These are phyloP conservation scores for Magnusiomyces suaveolens DNA, from an alignment of 1,139 yeast species.

Conservation along the genomic window DNA sequence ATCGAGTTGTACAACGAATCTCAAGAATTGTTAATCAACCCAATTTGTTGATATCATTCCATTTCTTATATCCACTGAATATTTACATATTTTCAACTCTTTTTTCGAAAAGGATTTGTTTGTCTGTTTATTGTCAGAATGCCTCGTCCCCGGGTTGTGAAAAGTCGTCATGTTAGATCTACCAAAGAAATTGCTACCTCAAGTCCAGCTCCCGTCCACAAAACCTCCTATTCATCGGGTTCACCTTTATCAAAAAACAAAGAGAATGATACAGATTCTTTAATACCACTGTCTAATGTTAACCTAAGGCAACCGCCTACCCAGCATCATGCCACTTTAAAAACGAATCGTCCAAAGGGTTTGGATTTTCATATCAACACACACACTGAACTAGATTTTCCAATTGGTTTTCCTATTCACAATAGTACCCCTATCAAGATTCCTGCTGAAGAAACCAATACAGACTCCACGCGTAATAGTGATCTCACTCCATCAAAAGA, in stretches of 20 bases:
- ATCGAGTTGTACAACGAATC: too few relatives aligned
- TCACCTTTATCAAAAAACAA: not conserved
- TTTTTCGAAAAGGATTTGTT: too few relatives aligned
- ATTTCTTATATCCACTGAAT: too few relatives aligned
- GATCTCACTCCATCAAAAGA: not conserved
- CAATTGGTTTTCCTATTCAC: not conserved
- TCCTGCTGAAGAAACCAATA: not conserved
- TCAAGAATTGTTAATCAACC: too few relatives aligned
- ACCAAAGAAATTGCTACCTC: not conserved
- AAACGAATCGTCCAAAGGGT: not conserved
- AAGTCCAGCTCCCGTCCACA: not conserved
- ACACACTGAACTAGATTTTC: not conserved
- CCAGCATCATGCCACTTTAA: not conserved
- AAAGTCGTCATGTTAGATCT: not conserved
- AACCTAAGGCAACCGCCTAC: not conserved
- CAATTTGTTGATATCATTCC: too few relatives aligned
- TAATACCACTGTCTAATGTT: not conserved
- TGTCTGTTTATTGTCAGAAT: too few relatives aligned
- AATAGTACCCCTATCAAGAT: not conserved
- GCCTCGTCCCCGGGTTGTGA: not conserved
- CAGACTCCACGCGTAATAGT: not conserved
- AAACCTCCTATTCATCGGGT: not conserved
- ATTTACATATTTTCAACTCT: too few relatives aligned
- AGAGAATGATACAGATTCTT: not conserved
- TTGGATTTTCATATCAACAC: not conserved